Percentiles rank a stretch among this genome's conserved stretches.
Evolutionary conservation across 2,329 filamentous ascomycete species (phyloP).

Genomic region (Aplosporella prunicola): DNA sequence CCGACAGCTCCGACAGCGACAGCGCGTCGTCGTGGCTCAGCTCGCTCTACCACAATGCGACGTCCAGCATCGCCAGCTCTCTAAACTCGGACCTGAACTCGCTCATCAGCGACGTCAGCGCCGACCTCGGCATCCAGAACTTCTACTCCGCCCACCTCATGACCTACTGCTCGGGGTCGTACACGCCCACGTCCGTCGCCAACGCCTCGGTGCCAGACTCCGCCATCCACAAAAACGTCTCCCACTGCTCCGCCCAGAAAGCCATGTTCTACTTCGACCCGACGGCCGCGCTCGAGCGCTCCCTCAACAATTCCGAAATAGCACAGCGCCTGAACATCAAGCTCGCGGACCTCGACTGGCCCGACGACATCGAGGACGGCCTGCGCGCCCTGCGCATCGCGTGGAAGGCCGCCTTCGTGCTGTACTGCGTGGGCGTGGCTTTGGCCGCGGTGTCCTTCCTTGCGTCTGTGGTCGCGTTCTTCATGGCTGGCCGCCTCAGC

Average conservation of each 20-base stretch:
- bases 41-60: too few relatives aligned
- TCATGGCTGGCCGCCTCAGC: constrained; percentile 29
- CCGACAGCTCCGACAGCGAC: constrained; percentile 10
- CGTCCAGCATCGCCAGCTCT: constrained; percentile 23
- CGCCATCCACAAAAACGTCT: constrained; percentile 43
- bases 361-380: constrained; percentile 44
- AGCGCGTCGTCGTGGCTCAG: constrained; percentile 16
- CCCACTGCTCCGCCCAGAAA: constrained; percentile 44
- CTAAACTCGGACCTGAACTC: constrained; percentile 13
- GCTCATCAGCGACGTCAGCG: constrained; percentile 32
- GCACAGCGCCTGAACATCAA: constrained; percentile 35
- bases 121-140: constrained; percentile 45
- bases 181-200: constrained; percentile 32
- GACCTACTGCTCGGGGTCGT: constrained; percentile 48
- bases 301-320: constrained; percentile 29
- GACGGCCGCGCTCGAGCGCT: constrained; percentile 37
- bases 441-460: constrained; percentile 44
- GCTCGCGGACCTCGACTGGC: constrained; percentile 47
- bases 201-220: constrained; percentile 33
- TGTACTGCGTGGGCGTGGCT: constrained; percentile 50
- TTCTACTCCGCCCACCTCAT: constrained; percentile 54
- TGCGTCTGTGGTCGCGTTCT: constrained; percentile 35
- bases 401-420: constrained; percentile 45
- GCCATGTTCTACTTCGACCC: constrained; percentile 51
- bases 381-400: constrained; percentile 42